Evolutionary conservation across 306 rosid genomes (phyloP).

Genomic region (Prinsepia uniflora): DNA sequence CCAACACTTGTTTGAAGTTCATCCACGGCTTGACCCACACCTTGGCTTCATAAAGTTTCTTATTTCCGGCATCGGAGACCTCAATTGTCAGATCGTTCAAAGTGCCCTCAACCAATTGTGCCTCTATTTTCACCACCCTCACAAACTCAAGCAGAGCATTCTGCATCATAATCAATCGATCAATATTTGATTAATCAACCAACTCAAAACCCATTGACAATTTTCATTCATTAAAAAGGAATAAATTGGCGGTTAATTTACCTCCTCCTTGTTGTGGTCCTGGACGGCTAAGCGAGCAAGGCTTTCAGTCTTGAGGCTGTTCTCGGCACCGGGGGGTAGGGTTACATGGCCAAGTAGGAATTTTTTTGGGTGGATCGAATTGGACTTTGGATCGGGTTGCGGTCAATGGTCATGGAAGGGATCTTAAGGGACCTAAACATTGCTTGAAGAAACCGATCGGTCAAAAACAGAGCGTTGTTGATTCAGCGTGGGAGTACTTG

Average conservation of each 20-base stretch:
- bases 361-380: too few relatives aligned
- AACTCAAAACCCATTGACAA: not conserved
- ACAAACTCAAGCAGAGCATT: constrained; percentile 60
- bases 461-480: too few relatives aligned
- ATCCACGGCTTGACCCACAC: constrained; percentile 90
- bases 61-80: constrained; percentile 63
- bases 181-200: not conserved
- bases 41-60: constrained; percentile 77
- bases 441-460: too few relatives aligned
- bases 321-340: constrained; percentile 11
- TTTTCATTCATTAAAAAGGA: not conserved
- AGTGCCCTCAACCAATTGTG: constrained; percentile 75
- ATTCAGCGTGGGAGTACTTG: too few relatives aligned
- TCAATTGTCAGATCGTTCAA: constrained; percentile 68
- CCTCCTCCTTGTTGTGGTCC: constrained; percentile 72
- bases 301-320: constrained; percentile 38
- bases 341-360: too few relatives aligned
- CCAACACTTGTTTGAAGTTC: constrained; percentile 75
- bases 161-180: constrained; percentile 16
- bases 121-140: constrained; percentile 61
- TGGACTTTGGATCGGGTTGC: too few relatives aligned
- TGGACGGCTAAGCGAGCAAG: constrained; percentile 84
- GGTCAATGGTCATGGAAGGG: too few relatives aligned
- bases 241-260: not conserved
- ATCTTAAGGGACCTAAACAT: too few relatives aligned